Conservation (phyloP, 2,329 filamentous ascomycete genomes). For the Coniochaeta sp. region DNA sequence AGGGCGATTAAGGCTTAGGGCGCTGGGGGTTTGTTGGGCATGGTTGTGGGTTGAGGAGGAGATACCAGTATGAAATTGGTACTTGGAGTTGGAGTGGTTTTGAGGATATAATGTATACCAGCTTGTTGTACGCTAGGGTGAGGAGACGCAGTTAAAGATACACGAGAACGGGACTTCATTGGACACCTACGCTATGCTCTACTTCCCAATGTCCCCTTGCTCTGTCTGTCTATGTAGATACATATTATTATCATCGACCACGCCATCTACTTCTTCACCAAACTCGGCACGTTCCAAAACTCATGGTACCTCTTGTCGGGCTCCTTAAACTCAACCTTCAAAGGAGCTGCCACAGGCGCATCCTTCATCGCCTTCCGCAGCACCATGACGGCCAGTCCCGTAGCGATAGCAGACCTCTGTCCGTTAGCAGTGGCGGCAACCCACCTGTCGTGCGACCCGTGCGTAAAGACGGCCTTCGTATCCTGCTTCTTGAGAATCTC, state of each 20-base stretch:
- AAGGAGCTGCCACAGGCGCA: slow-evolving; percentile 11
- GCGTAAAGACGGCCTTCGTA: slow-evolving; percentile 45
- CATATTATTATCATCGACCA: too few species aligned
- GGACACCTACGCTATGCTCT: too few species aligned
- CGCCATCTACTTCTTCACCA: not conserved
- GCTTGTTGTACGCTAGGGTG: too few species aligned
- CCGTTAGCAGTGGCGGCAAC: slow-evolving; percentile 49
- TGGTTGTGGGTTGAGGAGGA: not conserved
- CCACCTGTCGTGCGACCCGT: slow-evolving; percentile 57
- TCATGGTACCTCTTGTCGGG: slow-evolving; percentile 51
- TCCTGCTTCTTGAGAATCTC: slow-evolving; percentile 48
- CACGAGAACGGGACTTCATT: too few species aligned
- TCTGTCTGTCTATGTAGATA: too few species aligned
- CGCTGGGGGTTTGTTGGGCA: not conserved
- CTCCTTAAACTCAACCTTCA: slow-evolving; percentile 43
- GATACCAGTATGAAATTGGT: not conserved
- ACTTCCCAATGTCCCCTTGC: too few species aligned
- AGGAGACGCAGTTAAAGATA: too few species aligned
- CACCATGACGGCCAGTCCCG: slow-evolving; percentile 56
- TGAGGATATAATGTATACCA: too few species aligned
- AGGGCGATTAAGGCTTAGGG: slow-evolving; percentile 28
- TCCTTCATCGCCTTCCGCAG: slow-evolving; percentile 49
- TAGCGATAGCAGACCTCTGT: slow-evolving; percentile 64
- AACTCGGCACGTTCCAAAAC: slow-evolving; percentile 57
- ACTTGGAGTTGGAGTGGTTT: too few species aligned